A percentile compares a stretch with the other conserved stretches of the same genome.
These are phyloP conservation scores for Silene latifolia DNA, from an alignment of 148 eudicot genomes.

Conservation along the genomic window DNA sequence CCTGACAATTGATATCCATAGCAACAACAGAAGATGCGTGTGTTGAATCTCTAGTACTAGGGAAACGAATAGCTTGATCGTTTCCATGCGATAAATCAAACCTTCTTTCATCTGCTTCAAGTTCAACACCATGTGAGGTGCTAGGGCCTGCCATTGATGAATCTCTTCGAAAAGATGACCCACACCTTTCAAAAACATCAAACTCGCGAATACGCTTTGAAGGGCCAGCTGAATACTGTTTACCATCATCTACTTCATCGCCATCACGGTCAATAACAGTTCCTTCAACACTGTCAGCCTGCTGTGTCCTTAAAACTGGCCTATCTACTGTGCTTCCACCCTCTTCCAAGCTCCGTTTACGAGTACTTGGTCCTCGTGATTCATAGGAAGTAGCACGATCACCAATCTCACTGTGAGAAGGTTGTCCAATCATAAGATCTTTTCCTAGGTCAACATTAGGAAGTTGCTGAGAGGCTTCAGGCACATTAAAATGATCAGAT, in stretches of 20 bases:
- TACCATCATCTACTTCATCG: constrained; percentile 85
- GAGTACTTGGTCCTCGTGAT: constrained; percentile 94
- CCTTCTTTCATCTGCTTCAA: constrained; percentile 49
- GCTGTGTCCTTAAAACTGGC: constrained; percentile 60
- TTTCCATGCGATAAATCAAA: constrained; percentile 45
- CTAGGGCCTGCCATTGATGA: constrained; percentile 96
- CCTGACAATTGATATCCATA: constrained; percentile 73
- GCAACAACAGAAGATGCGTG: constrained; percentile 95
- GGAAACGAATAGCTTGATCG: constrained; percentile 48
- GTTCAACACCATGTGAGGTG: constrained; percentile 59
- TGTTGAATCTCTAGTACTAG: constrained; percentile 66
- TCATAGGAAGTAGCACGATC: constrained; percentile 97
- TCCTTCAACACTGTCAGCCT: constrained; percentile 92
- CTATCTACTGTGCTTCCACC: constrained; percentile 95
- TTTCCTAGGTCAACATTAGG: constrained; percentile 62
- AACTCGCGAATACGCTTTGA: constrained; percentile 75
- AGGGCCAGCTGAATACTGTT: constrained; percentile 79
- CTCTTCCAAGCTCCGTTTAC: constrained; percentile 85
- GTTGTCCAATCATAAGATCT: constrained; percentile 84
- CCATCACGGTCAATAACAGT: constrained; percentile 95
- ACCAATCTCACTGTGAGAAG: constrained; percentile 92
- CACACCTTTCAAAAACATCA: constrained; percentile 51
- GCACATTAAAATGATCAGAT: constrained; percentile 45
- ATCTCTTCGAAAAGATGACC: constrained; percentile 54
- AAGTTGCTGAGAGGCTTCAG: constrained; percentile 48